These are phyloP conservation scores for Crithidia bombi DNA, from an alignment of 208 protist genomes.

Conservation along the genomic window DNA sequence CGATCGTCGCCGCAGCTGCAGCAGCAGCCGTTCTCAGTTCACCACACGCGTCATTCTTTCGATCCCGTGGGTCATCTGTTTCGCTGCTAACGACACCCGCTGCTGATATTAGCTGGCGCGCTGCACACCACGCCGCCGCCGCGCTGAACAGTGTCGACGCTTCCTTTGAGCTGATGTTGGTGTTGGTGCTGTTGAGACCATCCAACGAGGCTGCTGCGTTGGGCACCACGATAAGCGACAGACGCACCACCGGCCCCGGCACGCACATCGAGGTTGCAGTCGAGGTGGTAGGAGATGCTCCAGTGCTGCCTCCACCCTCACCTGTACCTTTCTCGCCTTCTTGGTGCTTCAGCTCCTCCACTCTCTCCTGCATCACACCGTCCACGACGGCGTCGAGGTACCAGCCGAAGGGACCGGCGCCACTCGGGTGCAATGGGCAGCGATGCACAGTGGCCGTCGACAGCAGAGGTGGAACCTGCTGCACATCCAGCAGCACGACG, in stretches of 20 bases:
- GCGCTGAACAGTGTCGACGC: slow-evolving; percentile 21
- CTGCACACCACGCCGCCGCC: slow-evolving; percentile 23
- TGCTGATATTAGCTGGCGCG: not conserved
- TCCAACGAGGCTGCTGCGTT: slow-evolving; percentile 15
- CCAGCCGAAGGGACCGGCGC: slow-evolving; percentile 28
- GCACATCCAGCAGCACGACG: slow-evolving; percentile 27
- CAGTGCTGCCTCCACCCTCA: too few species aligned
- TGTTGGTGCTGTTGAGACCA: slow-evolving; percentile 24
- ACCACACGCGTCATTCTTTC: not conserved
- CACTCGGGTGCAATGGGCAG: slow-evolving; percentile 25
- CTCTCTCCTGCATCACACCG: not conserved
- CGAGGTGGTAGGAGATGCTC: not conserved
- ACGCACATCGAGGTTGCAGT: too few species aligned
- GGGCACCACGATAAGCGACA: slow-evolving; percentile 24
- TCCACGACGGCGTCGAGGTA: slow-evolving; percentile 34
- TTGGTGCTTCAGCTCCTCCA: not conserved
- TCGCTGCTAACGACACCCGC: not conserved
- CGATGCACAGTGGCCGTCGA: slow-evolving; percentile 25
- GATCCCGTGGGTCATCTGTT: not conserved
- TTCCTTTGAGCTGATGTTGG: slow-evolving; percentile 17
- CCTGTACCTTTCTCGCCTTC: too few species aligned
- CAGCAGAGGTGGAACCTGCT: slow-evolving; percentile 32
- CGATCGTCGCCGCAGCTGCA: slow-evolving; percentile 1
- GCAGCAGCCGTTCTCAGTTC: not conserved
- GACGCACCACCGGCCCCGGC: slow-evolving; percentile 8